Percentiles rank a stretch among this genome's conserved stretches.
Evolutionary conservation across 139 green algal genomes (phyloP).

Genomic region (Auxenochlorella pyrenoidosa): DNA sequence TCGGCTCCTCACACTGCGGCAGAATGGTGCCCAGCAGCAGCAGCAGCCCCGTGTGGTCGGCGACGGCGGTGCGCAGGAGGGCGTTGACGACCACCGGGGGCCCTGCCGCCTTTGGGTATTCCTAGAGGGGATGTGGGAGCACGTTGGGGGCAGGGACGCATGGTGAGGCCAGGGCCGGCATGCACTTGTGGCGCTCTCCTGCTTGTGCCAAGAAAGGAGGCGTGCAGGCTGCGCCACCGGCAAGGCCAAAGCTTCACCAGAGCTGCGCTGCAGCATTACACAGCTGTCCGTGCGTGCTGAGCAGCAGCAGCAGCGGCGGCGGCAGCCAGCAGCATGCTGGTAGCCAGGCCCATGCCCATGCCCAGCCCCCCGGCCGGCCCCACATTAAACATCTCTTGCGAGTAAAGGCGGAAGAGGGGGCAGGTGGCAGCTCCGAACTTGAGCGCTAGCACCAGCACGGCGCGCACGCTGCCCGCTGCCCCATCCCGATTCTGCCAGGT

Average conservation of each 20-base stretch:
- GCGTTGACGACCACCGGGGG: background rate
- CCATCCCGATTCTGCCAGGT: background rate
- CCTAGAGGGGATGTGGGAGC: too few relatives aligned
- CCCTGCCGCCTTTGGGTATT: background rate
- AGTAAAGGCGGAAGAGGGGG: background rate
- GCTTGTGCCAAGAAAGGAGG: too few relatives aligned
- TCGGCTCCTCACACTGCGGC: background rate
- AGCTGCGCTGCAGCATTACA: too few relatives aligned
- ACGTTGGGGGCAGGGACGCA: too few relatives aligned
- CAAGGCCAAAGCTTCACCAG: too few relatives aligned
- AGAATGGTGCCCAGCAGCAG: constrained; percentile 3
- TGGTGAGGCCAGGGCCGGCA: too few relatives aligned
- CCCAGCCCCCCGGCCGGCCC: background rate
- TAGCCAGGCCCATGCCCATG: background rate
- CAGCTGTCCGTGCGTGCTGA: too few relatives aligned
- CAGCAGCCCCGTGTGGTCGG: constrained; percentile 14
- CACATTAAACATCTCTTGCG: background rate
- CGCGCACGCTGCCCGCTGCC: background rate
- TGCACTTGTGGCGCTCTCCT: too few relatives aligned
- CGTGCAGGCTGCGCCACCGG: too few relatives aligned
- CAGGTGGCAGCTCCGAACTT: constrained; percentile 5
- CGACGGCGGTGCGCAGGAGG: background rate
- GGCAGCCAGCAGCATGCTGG: too few relatives aligned
- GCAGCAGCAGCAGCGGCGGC: too few relatives aligned
- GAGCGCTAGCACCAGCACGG: background rate